Evolutionary conservation across 2,329 filamentous ascomycete species (phyloP).

Genomic region (Ceratocystiopsis brevicomis): DNA sequence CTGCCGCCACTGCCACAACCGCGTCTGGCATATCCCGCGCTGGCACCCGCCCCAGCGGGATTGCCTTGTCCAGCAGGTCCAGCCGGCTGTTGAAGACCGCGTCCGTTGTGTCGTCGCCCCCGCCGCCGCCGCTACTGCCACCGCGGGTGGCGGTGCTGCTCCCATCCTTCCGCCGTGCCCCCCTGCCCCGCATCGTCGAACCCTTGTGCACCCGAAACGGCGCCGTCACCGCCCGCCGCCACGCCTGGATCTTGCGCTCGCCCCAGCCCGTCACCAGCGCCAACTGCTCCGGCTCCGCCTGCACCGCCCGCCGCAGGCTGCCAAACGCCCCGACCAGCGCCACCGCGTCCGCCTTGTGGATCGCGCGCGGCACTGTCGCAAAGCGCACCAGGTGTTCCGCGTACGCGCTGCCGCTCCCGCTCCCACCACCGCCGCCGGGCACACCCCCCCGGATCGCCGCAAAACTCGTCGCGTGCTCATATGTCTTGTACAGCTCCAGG

Average conservation of each 20-base stretch:
- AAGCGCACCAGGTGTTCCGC: conserved; percentile 81
- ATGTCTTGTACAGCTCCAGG: conserved; percentile 85
- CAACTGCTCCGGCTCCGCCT: conserved; percentile 73
- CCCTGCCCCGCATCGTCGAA: conserved; percentile 23
- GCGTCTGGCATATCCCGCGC: too few species aligned
- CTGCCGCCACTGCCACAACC: too few species aligned
- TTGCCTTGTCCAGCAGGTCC: background rate
- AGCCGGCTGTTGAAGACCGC: conserved; percentile 2
- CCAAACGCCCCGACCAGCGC: conserved; percentile 84
- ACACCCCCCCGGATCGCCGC: conserved; percentile 73
- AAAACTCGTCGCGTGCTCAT: conserved; percentile 58
- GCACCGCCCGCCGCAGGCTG: conserved; percentile 68
- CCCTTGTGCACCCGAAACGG: conserved; percentile 63
- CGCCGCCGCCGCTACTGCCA: conserved; percentile 8
- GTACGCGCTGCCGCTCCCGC: conserved; percentile 25
- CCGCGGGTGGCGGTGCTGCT: conserved; percentile 11
- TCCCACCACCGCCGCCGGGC: conserved; percentile 18
- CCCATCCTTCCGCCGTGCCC: conserved; percentile 5
- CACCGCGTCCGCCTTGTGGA: conserved; percentile 91
- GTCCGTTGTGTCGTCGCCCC: background rate
- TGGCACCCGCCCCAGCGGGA: too few species aligned
- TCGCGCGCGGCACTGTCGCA: conserved; percentile 68
- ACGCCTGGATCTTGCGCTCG: conserved; percentile 79
- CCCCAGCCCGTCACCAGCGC: conserved; percentile 81
- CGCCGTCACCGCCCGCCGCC: conserved; percentile 65